Evolutionary conservation across 129 eudicot genomes (phyloP).

Genomic region (Smallanthus sonchifolius): DNA sequence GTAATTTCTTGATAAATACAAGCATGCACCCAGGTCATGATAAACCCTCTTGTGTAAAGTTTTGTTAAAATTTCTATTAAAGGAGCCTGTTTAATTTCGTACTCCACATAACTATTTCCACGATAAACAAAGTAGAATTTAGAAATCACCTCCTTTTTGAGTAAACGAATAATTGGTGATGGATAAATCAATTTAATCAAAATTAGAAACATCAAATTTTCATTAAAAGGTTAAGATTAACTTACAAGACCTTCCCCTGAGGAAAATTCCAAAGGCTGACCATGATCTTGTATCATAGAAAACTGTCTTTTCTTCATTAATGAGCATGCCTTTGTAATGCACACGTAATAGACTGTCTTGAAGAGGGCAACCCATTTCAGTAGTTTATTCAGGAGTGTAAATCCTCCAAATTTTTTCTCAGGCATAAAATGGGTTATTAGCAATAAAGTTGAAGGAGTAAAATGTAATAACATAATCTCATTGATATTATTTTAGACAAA

Average conservation of each 20-base stretch:
- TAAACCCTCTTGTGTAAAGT: not conserved
- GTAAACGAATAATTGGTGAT: not conserved
- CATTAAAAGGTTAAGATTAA: slow-evolving; percentile 6
- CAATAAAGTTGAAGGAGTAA: not conserved
- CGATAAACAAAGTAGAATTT: not conserved
- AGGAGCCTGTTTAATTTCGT: not conserved
- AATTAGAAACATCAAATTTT: not conserved
- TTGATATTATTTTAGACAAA: not conserved
- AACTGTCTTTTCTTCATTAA: slow-evolving; percentile 66
- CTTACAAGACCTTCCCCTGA: slow-evolving; percentile 99
- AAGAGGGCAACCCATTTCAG: slow-evolving; percentile 99
- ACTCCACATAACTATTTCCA: not conserved
- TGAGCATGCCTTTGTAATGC: slow-evolving; percentile 91
- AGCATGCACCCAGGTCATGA: slow-evolving; percentile 1
- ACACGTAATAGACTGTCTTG: slow-evolving; percentile 85
- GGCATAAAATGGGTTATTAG: slow-evolving; percentile 5
- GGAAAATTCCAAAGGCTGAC: slow-evolving; percentile 85
- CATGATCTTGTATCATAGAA: slow-evolving; percentile 84
- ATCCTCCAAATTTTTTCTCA: not conserved
- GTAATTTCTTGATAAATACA: not conserved
- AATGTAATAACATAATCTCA: not conserved
- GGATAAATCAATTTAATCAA: slow-evolving; percentile 1
- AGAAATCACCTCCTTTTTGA: not conserved
- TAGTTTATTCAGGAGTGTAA: too few relatives aligned
- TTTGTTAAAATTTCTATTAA: not conserved